Percentiles rank a stretch among this genome's conserved stretches.
phyloP scores from a whole-genome alignment of 2,329 filamentous ascomycete species.

The Juglanconis sp. region DNA sequence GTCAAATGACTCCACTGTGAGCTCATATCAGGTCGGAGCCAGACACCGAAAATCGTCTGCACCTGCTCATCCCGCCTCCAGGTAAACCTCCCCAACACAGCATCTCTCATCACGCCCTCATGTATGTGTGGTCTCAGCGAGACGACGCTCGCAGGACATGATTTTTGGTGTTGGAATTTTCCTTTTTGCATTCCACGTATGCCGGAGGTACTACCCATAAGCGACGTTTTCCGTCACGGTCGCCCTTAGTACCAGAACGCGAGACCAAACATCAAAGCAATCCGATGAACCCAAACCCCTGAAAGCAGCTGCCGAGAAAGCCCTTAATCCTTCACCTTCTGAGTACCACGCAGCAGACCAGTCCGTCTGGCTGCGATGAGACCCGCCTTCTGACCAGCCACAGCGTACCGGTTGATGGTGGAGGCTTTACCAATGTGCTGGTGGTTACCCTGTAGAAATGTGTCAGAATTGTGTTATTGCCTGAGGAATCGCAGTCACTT shows the following conservation, averaged over 20 bases:
- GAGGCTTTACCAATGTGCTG: slow-evolving; percentile 99
- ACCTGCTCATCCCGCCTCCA: slow-evolving; percentile 1
- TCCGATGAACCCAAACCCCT: slow-evolving; percentile 64
- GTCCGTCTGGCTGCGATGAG: slow-evolving; percentile 99
- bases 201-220: slow-evolving; percentile 28
- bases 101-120: slow-evolving; percentile 4
- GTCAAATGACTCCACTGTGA: slow-evolving; percentile 18
- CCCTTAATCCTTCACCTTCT: slow-evolving; percentile 97
- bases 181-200: slow-evolving; percentile 45
- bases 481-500: slow-evolving; percentile 35
- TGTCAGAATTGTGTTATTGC: slow-evolving; percentile 38
- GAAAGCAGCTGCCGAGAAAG: slow-evolving; percentile 48
- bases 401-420: slow-evolving; percentile 97
- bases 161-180: slow-evolving; percentile 27
- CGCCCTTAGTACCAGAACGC: slow-evolving; percentile 30
- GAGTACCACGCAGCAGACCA: slow-evolving; percentile 99
- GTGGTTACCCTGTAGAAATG: slow-evolving; percentile 78
- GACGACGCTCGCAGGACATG: slow-evolving; percentile 2
- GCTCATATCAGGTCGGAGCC: slow-evolving; percentile 14
- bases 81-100: slow-evolving; percentile 4
- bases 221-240: slow-evolving; percentile 17
- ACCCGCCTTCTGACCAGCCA: slow-evolving; percentile 99
- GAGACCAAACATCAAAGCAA: slow-evolving; percentile 53
- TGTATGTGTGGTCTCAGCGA: not conserved
- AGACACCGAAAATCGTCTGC: slow-evolving; percentile 8